Evolutionary conservation across 108 stramenopile genomes (phyloP), one percentile per base, ranked within the genome.

Genomic region (Skeletonema tropicum): DNA sequence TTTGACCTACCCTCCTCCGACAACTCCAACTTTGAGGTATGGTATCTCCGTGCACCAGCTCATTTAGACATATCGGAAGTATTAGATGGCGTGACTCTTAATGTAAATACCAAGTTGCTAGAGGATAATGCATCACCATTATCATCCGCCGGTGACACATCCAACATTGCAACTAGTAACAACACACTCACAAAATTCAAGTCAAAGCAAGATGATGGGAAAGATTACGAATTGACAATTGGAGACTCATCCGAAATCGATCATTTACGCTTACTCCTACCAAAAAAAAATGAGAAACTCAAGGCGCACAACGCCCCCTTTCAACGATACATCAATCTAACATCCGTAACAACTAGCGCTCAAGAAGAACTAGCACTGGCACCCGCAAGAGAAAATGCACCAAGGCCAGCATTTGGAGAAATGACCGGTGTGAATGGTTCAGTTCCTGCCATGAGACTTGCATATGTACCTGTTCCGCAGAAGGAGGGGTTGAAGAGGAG

Each of bases 401-500:
- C 90, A 12, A 49, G 72, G 29, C 85, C 87, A 6, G 78, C 71
- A 2, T 49, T 79, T 35, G 71, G 57, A 14, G 38, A 68, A 32
- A 46, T 59, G 19, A 59, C 26, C 3, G 52, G 23, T 1, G 17
- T 23, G 9, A 79, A 79, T 45, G 71, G 71, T n/a, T 14, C 60
- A 7, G 72, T 71, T 12, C 88, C 80, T n/a, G 60, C 62, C 19
- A 68, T 85, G 25, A 79, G 89, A 30, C 65, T 79, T 41, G 87
- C 92, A 29, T 94, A 94, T 75, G 60, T 84, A 9, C 80, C 68
- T 33, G 73, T 94, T 23, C 85, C 90, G 2, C 93, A 94, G 68
- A 83, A 75, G n/a, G 74, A 71, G 33, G 93, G 93, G 11, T 65
- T 94, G 73, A 94, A 90, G 57, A 80, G 91, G 35, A 86, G 93